A percentile compares a stretch with the other conserved stretches of the same genome.
phyloP scores from a whole-genome alignment of 2,329 filamentous ascomycete genomes.

The Seiridium cupressi region DNA sequence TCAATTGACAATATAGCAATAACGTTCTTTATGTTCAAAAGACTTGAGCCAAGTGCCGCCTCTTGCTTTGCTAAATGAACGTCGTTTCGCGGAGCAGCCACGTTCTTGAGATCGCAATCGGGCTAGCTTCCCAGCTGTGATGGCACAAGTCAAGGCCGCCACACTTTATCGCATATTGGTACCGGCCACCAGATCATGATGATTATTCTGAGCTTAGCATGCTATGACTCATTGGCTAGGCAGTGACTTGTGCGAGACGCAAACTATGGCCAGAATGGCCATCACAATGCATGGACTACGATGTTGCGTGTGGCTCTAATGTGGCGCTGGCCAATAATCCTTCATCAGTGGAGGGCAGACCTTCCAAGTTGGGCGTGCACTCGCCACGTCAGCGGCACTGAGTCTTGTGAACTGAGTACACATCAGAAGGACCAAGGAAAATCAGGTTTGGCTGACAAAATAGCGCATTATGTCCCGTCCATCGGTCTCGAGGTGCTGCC shows the following conservation, averaged over 20 bases:
- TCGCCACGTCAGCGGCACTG: slow-evolving; percentile 1
- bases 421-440: not conserved
- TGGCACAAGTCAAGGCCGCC: not conserved
- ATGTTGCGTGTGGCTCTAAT: not conserved
- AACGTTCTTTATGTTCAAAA: too few relatives aligned
- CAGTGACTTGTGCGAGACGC: not conserved
- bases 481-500: not conserved
- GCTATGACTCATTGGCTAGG: not conserved
- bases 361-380: slow-evolving; percentile 2
- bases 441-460: not conserved
- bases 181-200: not conserved
- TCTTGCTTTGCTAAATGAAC: too few relatives aligned
- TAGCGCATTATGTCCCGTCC: not conserved
- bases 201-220: not conserved
- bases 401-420: not conserved
- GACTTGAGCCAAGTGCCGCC: too few relatives aligned
- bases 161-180: not conserved
- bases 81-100: too few relatives aligned
- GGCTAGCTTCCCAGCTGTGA: not conserved
- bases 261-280: too few relatives aligned
- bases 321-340: not conserved
- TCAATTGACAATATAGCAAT: too few relatives aligned
- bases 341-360: not conserved
- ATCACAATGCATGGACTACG: too few relatives aligned
- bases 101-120: not conserved